phyloP scores from a whole-genome alignment of 441 rosid genomes.

The Croton setiger region DNA sequence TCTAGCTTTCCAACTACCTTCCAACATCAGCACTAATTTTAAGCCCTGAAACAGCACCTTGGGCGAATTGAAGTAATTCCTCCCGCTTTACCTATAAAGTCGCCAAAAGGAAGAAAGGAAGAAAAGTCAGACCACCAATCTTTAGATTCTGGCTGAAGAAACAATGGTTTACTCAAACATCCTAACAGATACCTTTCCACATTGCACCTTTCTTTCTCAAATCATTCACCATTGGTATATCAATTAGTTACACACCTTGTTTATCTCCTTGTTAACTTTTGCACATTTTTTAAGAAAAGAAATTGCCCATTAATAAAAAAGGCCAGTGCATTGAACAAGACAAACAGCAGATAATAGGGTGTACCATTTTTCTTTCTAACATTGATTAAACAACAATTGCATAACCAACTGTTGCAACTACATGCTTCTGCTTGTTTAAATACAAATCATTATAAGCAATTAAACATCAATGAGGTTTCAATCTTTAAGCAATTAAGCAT shows the following conservation, averaged over 20 bases:
- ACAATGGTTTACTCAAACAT: neutral
- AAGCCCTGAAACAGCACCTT: conserved; percentile 85
- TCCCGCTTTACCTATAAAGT: conserved; percentile 86
- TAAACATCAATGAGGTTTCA: neutral
- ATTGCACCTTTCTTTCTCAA: neutral
- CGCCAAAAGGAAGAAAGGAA: conserved; percentile 9
- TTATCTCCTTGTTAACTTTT: neutral
- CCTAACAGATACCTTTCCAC: neutral
- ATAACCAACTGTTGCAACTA: neutral
- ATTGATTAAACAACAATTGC: neutral
- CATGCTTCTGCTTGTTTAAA: neutral
- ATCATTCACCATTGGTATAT: neutral
- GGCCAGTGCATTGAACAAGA: neutral
- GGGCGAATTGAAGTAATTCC: conserved; percentile 97
- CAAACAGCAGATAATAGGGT: neutral
- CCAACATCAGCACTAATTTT: conserved; percentile 72
- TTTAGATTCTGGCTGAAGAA: conserved; percentile 14
- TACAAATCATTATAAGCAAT: neutral
- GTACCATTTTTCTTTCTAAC: neutral
- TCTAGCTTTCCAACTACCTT: conserved; percentile 46
- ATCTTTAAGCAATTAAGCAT: neutral
- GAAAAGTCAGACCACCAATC: conserved; percentile 16
- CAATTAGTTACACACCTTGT: neutral
- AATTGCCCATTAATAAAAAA: conserved; percentile 3
- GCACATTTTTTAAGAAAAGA: neutral